Conservation (phyloP, 306 rosid species). For the Clitoria ternatea region DNA sequence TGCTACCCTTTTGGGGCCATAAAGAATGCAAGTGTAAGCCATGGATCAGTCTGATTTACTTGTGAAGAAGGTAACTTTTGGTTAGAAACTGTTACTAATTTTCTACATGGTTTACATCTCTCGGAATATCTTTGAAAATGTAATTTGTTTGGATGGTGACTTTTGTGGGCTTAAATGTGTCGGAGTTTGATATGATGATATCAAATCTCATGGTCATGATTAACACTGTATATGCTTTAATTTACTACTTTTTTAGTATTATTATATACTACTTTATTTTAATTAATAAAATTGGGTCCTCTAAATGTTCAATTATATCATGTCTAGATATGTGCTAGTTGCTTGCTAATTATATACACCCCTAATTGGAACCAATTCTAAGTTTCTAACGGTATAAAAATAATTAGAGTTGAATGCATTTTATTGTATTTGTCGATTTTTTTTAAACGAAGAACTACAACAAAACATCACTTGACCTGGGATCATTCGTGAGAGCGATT, state of each 20-base stretch:
- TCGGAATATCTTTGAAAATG: not conserved
- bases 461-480: not conserved
- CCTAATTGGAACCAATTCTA: not conserved
- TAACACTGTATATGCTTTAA: constrained; percentile 13
- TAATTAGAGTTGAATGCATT: not conserved
- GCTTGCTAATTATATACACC: not conserved
- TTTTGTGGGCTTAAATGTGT: not conserved
- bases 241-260: not conserved
- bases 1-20: constrained; percentile 10
- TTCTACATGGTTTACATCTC: not conserved
- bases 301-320: not conserved
- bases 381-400: not conserved
- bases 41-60: not conserved
- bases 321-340: not conserved
- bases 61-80: constrained; percentile 4
- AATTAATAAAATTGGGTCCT: not conserved
- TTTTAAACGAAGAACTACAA: not conserved
- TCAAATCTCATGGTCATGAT: constrained; percentile 21
- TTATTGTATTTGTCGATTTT: too few relatives aligned
- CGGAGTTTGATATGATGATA: not conserved
- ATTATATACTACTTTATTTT: not conserved
- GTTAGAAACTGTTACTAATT: not conserved
- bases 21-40: constrained; percentile 13
- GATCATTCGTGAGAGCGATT: not conserved
- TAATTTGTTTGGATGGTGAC: not conserved